Evolutionary conservation across 805 yeast genomes (phyloP).

Genomic region (Zygosaccharomyces gambellarensis): DNA sequence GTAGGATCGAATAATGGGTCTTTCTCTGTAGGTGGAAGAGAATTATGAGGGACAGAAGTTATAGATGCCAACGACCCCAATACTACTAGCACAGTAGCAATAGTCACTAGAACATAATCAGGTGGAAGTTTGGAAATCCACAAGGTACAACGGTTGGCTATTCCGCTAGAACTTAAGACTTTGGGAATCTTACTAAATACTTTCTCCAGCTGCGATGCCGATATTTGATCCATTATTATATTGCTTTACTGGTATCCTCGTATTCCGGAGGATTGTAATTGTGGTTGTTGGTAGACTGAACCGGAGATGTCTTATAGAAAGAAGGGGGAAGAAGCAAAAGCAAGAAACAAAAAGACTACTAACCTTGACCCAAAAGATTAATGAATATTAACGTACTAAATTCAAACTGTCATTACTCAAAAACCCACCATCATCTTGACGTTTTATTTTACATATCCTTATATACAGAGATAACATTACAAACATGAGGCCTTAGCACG

Average conservation of each 20-base stretch:
- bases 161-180: not conserved
- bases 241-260: not conserved
- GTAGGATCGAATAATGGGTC: constrained; percentile 42
- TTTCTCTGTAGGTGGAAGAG: constrained; percentile 33
- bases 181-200: constrained; percentile 4
- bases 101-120: constrained; percentile 1
- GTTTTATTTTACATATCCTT: not conserved
- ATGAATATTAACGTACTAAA: not conserved
- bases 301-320: not conserved
- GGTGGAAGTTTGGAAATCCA: constrained; percentile 1
- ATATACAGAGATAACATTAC: not conserved
- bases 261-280: not conserved
- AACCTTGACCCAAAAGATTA: not conserved
- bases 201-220: constrained; percentile 1
- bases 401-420: not conserved
- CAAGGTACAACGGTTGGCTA: not conserved
- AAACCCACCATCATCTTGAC: not conserved
- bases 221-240: constrained; percentile 1
- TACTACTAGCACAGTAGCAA: constrained; percentile 25
- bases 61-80: constrained; percentile 37
- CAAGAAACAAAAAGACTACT: not conserved
- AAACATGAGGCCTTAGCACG: not conserved
- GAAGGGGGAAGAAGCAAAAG: not conserved
- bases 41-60: constrained; percentile 27
- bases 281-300: constrained; percentile 1